phyloP scores from a whole-genome alignment of 768 basidiomycete species.

The Fibroporia radiculosa region DNA sequence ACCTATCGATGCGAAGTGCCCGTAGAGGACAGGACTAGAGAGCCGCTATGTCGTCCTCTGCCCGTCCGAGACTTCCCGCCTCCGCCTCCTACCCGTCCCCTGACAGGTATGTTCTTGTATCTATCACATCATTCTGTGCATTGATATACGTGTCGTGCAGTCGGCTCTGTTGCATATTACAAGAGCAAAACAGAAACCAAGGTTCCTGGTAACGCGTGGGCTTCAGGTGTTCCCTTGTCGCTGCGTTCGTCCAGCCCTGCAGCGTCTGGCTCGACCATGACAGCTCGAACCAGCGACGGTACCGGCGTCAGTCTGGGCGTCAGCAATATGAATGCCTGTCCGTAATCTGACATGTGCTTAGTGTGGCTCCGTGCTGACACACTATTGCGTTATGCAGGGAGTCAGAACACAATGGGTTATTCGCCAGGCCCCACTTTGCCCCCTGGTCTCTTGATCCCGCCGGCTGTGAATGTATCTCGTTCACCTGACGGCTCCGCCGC shows the following conservation, averaged over 20 bases:
- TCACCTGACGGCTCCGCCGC: background rate
- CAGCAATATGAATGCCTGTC: conserved; percentile 2
- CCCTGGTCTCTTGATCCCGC: background rate
- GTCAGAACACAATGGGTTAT: background rate
- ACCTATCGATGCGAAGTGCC: conserved; percentile 33
- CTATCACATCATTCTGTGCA: background rate
- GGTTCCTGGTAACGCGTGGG: background rate
- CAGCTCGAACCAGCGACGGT: too few relatives aligned
- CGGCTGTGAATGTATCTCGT: background rate
- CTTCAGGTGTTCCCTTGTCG: background rate
- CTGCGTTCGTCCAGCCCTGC: too few relatives aligned
- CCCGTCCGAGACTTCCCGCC: conserved; percentile 25
- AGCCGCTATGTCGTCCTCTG: conserved; percentile 36
- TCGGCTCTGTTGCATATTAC: too few relatives aligned
- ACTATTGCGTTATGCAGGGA: background rate
- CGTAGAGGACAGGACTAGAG: conserved; percentile 29
- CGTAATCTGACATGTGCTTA: background rate
- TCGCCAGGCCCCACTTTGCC: background rate
- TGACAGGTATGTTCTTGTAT: conserved; percentile 22
- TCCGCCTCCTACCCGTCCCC: conserved; percentile 21
- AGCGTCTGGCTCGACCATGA: too few relatives aligned
- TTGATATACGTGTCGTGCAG: too few relatives aligned
- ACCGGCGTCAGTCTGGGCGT: background rate
- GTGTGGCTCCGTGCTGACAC: background rate
- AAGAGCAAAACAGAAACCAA: conserved; percentile 3